Percentiles rank a stretch among this genome's conserved stretches.
phyloP scores from a whole-genome alignment of 2,329 filamentous ascomycete genomes.

The Nectriaceae sp. region DNA sequence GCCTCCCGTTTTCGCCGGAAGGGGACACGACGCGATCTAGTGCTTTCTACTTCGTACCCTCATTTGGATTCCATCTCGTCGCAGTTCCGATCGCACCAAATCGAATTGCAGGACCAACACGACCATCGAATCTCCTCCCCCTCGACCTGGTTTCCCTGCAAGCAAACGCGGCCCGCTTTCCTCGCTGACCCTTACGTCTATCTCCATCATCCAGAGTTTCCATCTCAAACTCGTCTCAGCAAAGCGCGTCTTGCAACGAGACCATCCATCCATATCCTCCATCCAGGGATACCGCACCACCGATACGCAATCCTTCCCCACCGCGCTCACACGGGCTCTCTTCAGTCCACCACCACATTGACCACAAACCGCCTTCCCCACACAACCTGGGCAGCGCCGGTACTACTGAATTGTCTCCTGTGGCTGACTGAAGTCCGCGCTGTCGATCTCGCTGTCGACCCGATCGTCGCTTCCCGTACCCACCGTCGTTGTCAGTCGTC shows the following conservation, averaged over 20 bases:
- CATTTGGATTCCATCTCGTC: too few species aligned
- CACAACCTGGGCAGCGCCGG: too few species aligned
- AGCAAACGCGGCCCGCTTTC: not conserved
- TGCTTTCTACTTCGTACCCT: not conserved
- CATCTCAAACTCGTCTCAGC: not conserved
- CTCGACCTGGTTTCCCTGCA: not conserved
- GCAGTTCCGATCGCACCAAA: too few species aligned
- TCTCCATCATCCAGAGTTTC: not conserved
- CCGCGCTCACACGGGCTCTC: not conserved
- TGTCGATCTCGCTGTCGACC: not conserved
- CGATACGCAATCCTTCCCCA: not conserved
- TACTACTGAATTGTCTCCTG: not conserved
- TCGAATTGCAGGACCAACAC: too few species aligned
- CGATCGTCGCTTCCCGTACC: not conserved
- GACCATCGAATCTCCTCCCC: too few species aligned
- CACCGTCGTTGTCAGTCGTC: constrained; percentile 15
- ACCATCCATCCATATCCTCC: too few species aligned
- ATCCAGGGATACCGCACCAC: too few species aligned
- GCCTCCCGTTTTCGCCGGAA: not conserved
- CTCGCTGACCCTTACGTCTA: not conserved
- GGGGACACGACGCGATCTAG: too few species aligned
- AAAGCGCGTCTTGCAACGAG: too few species aligned
- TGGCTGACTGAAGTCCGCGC: not conserved
- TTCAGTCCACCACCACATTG: too few species aligned
- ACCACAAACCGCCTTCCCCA: too few species aligned